Percentiles rank a stretch among this genome's conserved stretches.
phyloP scores from a whole-genome alignment of 805 yeast genomes.

The Spathaspora boniae region DNA sequence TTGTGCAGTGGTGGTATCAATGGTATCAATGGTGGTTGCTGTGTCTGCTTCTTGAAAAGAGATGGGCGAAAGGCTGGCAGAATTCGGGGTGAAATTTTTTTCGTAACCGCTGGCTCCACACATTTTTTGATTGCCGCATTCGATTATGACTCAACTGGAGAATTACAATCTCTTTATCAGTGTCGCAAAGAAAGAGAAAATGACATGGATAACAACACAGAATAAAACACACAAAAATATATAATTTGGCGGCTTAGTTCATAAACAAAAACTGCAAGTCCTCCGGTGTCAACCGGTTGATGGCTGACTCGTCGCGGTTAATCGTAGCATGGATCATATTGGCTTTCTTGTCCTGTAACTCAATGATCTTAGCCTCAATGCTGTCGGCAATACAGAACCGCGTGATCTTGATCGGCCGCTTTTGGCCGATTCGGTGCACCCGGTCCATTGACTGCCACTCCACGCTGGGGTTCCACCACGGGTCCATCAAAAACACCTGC shows the following conservation, averaged over 20 bases:
- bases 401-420: conserved; percentile 88
- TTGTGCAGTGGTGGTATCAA: too few relatives aligned
- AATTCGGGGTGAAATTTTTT: background rate
- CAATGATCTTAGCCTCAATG: conserved; percentile 93
- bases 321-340: conserved; percentile 97
- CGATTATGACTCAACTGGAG: background rate
- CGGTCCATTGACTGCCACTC: conserved; percentile 99
- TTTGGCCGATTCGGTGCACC: conserved; percentile 96
- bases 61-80: too few relatives aligned
- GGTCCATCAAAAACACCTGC: conserved; percentile 92
- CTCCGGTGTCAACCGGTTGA: conserved; percentile 83
- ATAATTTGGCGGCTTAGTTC: conserved; percentile 43
- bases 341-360: conserved; percentile 95
- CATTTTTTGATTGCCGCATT: conserved; percentile 1
- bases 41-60: too few relatives aligned
- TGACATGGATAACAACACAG: background rate
- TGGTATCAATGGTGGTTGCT: too few relatives aligned
- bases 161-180: background rate
- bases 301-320: conserved; percentile 88
- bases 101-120: conserved; percentile 1
- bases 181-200: conserved; percentile 3
- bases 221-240: background rate
- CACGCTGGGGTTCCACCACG: conserved; percentile 99
- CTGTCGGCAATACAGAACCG: conserved; percentile 94
- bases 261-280: conserved; percentile 93